A percentile compares a stretch with the other conserved stretches of the same genome.
Evolutionary conservation across 257 asterid genomes (phyloP).

Genomic region (Solanum pinnatisectum): DNA sequence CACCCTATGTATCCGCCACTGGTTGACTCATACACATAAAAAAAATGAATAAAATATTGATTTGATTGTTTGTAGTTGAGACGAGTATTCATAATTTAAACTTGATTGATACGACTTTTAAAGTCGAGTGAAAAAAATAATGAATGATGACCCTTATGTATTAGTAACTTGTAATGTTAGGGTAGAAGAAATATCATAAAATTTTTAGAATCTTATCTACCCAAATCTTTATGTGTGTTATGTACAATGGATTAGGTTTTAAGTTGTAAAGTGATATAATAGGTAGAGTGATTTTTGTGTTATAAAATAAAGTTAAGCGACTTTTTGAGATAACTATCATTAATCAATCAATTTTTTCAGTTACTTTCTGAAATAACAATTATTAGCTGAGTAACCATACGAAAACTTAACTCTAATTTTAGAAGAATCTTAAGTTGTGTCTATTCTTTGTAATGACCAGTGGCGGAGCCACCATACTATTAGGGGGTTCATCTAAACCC

Average conservation of each 20-base stretch:
- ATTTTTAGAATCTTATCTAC: background rate
- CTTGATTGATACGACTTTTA: background rate
- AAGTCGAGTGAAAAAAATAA: too few species aligned
- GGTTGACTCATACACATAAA: background rate
- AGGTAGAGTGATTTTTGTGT: background rate
- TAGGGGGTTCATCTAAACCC: too few species aligned
- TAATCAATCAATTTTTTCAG: rapidly evolving
- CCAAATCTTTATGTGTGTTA: background rate
- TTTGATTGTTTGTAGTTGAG: background rate
- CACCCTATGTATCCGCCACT: too few species aligned
- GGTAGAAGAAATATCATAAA: background rate
- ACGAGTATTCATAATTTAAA: background rate
- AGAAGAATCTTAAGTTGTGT: background rate
- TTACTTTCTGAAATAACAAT: too few species aligned
- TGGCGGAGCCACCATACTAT: too few species aligned
- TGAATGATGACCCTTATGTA: background rate
- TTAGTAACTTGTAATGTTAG: background rate
- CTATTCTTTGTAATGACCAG: background rate
- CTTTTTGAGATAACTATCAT: background rate
- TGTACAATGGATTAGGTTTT: background rate
- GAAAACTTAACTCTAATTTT: background rate
- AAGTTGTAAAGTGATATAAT: background rate
- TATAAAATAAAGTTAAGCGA: too few species aligned
- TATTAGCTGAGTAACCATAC: too few species aligned
- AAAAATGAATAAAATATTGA: background rate